phyloP scores from a whole-genome alignment of 108 stramenopile genomes.

The Cyclotella choctawhatcheeana region DNA sequence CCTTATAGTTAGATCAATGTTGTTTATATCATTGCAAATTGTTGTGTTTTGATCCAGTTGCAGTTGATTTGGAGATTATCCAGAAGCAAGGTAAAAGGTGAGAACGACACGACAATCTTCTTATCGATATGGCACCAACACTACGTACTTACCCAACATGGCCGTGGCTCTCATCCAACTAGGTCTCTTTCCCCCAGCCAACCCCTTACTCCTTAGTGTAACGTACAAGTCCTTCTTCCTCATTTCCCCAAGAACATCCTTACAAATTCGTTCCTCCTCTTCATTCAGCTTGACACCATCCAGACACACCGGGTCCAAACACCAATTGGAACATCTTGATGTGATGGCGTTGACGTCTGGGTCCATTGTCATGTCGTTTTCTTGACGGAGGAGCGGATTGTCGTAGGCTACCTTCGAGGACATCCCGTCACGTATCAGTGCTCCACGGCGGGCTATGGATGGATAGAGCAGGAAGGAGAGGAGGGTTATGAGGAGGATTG shows the following conservation, averaged over 20 bases:
- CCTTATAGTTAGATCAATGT: too few relatives aligned
- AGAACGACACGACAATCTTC: too few relatives aligned
- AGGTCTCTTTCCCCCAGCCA: slow-evolving; percentile 41
- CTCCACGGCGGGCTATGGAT: slow-evolving; percentile 35
- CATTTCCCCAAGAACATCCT: slow-evolving; percentile 8
- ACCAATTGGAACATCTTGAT: slow-evolving; percentile 33
- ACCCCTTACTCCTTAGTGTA: slow-evolving; percentile 34
- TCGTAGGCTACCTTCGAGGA: slow-evolving; percentile 45
- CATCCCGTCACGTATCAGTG: slow-evolving; percentile 47
- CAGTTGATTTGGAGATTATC: too few relatives aligned
- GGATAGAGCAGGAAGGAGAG: neutral
- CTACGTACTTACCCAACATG: slow-evolving; percentile 29
- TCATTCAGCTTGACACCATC: neutral
- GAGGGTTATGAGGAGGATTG: slow-evolving; percentile 14
- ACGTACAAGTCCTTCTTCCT: slow-evolving; percentile 25
- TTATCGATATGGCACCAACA: too few relatives aligned
- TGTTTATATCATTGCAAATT: neutral
- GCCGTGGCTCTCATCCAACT: slow-evolving; percentile 55
- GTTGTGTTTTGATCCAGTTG: slow-evolving; percentile 6
- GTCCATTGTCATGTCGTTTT: slow-evolving; percentile 42
- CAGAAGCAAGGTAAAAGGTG: too few relatives aligned
- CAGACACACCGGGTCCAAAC: slow-evolving; percentile 27
- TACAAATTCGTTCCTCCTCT: neutral
- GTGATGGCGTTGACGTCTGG: slow-evolving; percentile 41
- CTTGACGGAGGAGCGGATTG: slow-evolving; percentile 36